Base-by-base conservation (phyloP, 2,329 filamentous ascomycete genomes). In the Phialemoniopsis sp. region DNA sequence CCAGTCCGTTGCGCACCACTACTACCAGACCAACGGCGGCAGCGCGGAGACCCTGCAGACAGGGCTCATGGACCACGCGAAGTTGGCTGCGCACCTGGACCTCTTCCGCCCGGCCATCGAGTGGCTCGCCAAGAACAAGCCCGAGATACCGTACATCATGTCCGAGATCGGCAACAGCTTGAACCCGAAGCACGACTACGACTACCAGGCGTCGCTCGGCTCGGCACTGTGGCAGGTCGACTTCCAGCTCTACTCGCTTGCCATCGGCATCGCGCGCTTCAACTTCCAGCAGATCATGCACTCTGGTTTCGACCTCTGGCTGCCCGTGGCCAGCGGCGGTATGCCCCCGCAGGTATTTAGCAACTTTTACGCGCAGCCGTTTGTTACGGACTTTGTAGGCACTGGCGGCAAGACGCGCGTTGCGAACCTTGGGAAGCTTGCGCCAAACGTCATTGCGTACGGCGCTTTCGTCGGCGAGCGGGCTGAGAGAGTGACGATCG, bases 281-380 rank as follows among this genome's bases (percentile, higher is more conserved):
- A 57, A 64, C 45, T 60, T 59, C 40, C 59, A 64, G 49, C 59
- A 63, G 42, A 59, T 61, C 39, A 60, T 63, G 60, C 58, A 58
- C 44, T 49, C 54, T 4, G 54, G 51, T 1, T 56, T 48, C 37
- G 37, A 53, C 41, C 16, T 60, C 8, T 60, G 57, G 57, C 45
- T 59, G 4, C 55, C 58, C 5, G 51, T 53, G 18, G 50, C 50
- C 10, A 59, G 57, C 28, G 53, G 51, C 2, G 54, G 51, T 8
- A 19, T 48, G 12, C 39, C 44, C 15, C 49, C 60, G 5, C 60
- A 62, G 29, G 59, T 63, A 0, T 60, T 60, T 37, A 43, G 59
- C 13, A 61, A 57, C 44, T 63, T 50, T 43, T 64, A 63, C 46
- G 56, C 60, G 28, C 59, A 63, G 45, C 60, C 59, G 1, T 57